Evolutionary conservation across 768 basidiomycete genomes (phyloP).

Genomic region (Tricholoma terreum): DNA sequence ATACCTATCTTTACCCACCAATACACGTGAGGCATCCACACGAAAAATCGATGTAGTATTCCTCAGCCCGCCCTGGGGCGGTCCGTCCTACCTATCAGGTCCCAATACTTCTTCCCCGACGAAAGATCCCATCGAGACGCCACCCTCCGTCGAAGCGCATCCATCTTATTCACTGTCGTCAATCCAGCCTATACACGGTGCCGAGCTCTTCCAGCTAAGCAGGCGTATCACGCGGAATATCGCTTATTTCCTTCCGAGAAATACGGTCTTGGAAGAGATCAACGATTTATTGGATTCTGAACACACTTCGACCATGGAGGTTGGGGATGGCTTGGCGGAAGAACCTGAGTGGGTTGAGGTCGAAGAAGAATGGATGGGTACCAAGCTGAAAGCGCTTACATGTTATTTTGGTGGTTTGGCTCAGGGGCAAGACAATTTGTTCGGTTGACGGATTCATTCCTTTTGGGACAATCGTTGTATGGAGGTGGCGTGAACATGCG

Average conservation of each 20-base stretch:
- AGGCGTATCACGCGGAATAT: constrained; percentile 74
- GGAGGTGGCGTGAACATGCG: too few relatives aligned
- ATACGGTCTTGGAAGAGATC: constrained; percentile 72
- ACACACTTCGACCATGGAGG: not conserved
- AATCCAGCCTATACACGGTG: constrained; percentile 79
- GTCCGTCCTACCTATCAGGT: constrained; percentile 64
- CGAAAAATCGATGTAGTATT: constrained; percentile 86
- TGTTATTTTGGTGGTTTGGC: constrained; percentile 91
- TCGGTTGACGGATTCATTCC: constrained; percentile 14
- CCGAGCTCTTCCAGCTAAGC: constrained; percentile 74
- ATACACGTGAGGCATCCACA: constrained; percentile 13
- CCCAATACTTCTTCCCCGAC: constrained; percentile 6
- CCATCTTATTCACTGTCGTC: constrained; percentile 66
- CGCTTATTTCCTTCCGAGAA: constrained; percentile 88
- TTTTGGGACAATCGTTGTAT: too few relatives aligned
- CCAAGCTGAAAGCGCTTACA: constrained; percentile 89
- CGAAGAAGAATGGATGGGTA: constrained; percentile 96
- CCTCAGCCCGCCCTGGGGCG: constrained; percentile 95
- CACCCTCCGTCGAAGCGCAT: constrained; percentile 27
- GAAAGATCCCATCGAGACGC: not conserved
- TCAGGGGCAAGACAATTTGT: constrained; percentile 62
- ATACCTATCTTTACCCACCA: constrained; percentile 32
- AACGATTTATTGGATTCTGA: constrained; percentile 30
- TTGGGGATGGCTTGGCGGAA: constrained; percentile 6
- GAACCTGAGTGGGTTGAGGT: constrained; percentile 70